Evolutionary conservation across 1,139 yeast species (phyloP), one percentile per base, ranked within the genome.

Genomic region (Geotrichum europaeum): DNA sequence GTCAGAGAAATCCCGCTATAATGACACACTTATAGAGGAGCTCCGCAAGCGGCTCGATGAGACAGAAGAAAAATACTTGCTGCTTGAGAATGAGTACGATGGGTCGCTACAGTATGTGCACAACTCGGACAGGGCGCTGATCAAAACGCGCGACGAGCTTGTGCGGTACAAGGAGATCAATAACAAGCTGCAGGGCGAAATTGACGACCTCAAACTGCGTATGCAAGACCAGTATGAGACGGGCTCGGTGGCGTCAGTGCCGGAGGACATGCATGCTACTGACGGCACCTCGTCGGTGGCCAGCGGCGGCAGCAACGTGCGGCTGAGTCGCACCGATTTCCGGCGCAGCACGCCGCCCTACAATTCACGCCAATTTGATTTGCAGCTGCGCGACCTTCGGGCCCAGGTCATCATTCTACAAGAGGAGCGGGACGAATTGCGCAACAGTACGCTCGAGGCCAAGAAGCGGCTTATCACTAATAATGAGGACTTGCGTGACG

Each of bases 391-490:
- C 68, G 96, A 90, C 68, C 77, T 90, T 68, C 89, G 89, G 68
- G 96, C 96, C 1, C 96, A 89, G 71, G 78, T 90, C 68, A 87
- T 82, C 67, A 87, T 90, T 64, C 79, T 87, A 68, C 86, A 85
- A 67, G 94, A 89, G 73, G 97, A 90, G 74, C 82, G 96, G 66
- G 95, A 90, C 70, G 88, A 85, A 68, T 77, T 89, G 72, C 86
- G 87, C 68, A 86, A 85, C 24, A 67, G 64, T 54, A 65, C 72
- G 12, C 63, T 67, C 54, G 70, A 67, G 53, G 65, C 73, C 50
- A 74, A 74, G 64, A 75, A 73, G 70, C 71, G 72, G 58, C 73
- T 74, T 25, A 69, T 74, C 59, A 70, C 70, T 36, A 61, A 66
- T 51, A 62, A 60, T 18, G 69, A 69, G 50, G 75, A 72, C 54